phyloP scores from a whole-genome alignment of 148 eudicot species.

The Dianthus caryophyllus region DNA sequence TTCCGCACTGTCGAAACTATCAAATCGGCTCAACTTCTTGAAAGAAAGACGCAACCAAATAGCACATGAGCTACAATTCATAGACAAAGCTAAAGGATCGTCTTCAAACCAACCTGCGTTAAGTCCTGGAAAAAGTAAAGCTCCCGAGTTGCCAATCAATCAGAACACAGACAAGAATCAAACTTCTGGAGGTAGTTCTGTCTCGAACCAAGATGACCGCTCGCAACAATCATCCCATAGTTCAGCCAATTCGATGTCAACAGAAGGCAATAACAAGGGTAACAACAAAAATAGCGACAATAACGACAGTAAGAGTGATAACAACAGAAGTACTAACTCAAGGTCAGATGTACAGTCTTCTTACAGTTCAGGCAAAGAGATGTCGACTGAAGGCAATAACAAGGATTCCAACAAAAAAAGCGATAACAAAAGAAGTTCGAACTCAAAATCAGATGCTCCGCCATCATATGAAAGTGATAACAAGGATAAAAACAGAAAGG shows the following conservation, averaged over 20 bases:
- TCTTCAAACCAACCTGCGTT: conserved; percentile 25
- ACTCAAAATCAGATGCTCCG: neutral
- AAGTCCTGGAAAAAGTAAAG: conserved; percentile 33
- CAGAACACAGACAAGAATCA: conserved; percentile 28
- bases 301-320: conserved; percentile 12
- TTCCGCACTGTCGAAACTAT: conserved; percentile 75
- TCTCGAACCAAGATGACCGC: conserved; percentile 14
- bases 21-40: conserved; percentile 82
- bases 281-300: conserved; percentile 9
- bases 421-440: neutral
- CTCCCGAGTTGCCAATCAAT: conserved; percentile 23
- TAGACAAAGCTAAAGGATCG: conserved; percentile 52
- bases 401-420: conserved; percentile 12
- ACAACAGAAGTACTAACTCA: conserved; percentile 11
- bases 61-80: conserved; percentile 57
- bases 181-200: conserved; percentile 18
- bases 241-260: no score
- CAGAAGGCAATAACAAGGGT: conserved; percentile 15
- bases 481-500: conserved; percentile 8
- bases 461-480: neutral
- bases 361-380: neutral
- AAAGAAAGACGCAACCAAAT: conserved; percentile 73
- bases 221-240: conserved; percentile 22
- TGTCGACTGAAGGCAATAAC: conserved; percentile 1
- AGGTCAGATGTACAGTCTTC: neutral